Evolutionary conservation across 345 rosid species (phyloP).

Genomic region (Bruguiera gymnorhiza): DNA sequence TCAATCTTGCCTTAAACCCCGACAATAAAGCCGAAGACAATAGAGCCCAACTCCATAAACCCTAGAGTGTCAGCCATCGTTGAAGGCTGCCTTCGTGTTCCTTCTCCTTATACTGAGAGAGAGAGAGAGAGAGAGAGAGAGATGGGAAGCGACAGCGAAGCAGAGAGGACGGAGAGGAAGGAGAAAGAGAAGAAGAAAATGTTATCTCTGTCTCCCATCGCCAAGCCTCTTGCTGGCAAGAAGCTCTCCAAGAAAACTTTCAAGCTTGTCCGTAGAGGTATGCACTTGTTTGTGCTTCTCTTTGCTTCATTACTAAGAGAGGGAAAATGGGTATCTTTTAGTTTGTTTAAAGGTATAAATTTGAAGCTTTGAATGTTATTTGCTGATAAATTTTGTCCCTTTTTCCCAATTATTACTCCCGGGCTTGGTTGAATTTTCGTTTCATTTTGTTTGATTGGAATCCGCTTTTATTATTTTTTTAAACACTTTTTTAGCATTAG

Average conservation of each 20-base stretch:
- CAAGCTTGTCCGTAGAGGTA: slow-evolving; percentile 89
- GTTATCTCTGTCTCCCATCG: slow-evolving; percentile 68
- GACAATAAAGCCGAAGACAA: too few relatives aligned
- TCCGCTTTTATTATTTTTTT: neutral
- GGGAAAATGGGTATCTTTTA: neutral
- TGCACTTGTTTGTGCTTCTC: neutral
- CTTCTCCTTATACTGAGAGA: neutral
- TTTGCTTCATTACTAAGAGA: neutral
- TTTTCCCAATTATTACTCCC: neutral
- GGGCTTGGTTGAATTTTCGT: too few relatives aligned
- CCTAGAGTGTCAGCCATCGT: slow-evolving; percentile 9
- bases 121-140: slow-evolving; percentile 15
- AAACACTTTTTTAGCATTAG: neutral
- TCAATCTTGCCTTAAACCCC: too few relatives aligned
- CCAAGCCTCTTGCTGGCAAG: slow-evolving; percentile 91
- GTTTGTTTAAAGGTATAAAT: neutral
- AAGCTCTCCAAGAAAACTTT: slow-evolving; percentile 78
- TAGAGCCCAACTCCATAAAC: neutral
- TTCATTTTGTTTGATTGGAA: neutral
- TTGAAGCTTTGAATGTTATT: neutral
- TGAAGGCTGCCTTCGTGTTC: neutral
- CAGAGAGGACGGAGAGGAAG: slow-evolving; percentile 50
- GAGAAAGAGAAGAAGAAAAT: slow-evolving; percentile 63
- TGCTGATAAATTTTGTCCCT: neutral
- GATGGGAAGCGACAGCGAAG: slow-evolving; percentile 84